Conservation (phyloP, 164 flowering plant genomes). For the Stephania japonica region DNA sequence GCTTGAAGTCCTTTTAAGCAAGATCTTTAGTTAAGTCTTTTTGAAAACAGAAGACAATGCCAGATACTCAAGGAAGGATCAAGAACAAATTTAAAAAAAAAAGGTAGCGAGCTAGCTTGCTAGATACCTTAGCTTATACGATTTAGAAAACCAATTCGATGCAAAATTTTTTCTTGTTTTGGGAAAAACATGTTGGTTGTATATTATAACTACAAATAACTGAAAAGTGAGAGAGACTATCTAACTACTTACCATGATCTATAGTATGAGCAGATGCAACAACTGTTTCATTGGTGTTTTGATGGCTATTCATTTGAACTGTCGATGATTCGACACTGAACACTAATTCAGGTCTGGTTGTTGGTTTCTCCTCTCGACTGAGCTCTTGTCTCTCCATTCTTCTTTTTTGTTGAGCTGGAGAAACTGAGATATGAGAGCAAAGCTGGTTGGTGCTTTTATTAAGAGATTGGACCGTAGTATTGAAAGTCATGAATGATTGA, state of each 20-base stretch:
- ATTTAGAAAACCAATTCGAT: not conserved
- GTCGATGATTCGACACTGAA: constrained; percentile 19
- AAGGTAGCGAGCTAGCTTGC: too few relatives aligned
- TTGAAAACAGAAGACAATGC: too few relatives aligned
- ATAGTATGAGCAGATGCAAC: constrained; percentile 27
- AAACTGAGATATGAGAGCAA: not conserved
- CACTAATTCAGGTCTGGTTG: not conserved
- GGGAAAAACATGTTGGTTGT: not conserved
- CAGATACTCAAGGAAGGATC: too few relatives aligned
- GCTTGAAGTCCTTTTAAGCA: not conserved
- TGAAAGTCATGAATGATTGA: not conserved
- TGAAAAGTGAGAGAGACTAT: not conserved
- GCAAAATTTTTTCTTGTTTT: too few relatives aligned
- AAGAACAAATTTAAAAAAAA: too few relatives aligned
- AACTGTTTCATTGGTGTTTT: constrained; percentile 2
- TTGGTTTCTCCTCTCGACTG: not conserved
- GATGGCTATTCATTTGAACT: constrained; percentile 5
- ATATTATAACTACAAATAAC: not conserved
- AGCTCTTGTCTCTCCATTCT: not conserved
- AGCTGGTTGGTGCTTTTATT: not conserved
- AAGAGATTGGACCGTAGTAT: not conserved
- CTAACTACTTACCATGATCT: constrained; percentile 35
- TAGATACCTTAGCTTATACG: not conserved
- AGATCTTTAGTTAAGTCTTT: not conserved
- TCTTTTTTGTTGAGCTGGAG: not conserved